Evolutionary conservation across 75 land plant species (phyloP).

Genomic region (Azolla pinnata): DNA sequence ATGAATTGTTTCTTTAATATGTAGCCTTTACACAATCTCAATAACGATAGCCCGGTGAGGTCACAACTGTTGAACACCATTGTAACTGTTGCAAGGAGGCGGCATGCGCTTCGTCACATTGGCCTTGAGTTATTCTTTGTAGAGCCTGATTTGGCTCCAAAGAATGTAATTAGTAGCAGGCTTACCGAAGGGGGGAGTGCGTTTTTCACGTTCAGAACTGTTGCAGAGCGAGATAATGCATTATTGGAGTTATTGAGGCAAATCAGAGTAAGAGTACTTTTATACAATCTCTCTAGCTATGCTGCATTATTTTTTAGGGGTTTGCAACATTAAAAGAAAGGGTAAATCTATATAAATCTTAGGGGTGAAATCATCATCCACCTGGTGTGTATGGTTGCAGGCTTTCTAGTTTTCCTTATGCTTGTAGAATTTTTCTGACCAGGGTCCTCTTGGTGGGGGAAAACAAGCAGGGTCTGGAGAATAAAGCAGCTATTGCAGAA

Average conservation of each 20-base stretch:
- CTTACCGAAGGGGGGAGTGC: constrained; percentile 28
- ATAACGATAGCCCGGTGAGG: constrained; percentile 36
- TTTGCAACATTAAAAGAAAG: background rate
- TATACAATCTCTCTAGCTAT: background rate
- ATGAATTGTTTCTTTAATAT: too few species aligned
- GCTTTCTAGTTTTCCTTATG: background rate
- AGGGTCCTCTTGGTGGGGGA: constrained; percentile 18
- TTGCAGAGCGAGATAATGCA: constrained; percentile 21
- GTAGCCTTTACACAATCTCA: constrained; percentile 31
- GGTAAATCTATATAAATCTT: too few species aligned
- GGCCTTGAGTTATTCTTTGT: constrained; percentile 35
- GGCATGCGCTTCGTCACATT: constrained; percentile 28
- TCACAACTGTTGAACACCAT: constrained; percentile 23
- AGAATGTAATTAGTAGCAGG: constrained; percentile 6
- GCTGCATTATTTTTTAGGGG: background rate
- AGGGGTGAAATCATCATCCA: too few species aligned
- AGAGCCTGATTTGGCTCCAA: constrained; percentile 17
- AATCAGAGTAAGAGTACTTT: constrained; percentile 17
- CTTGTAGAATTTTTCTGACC: constrained; percentile 11
- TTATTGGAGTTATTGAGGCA: constrained; percentile 14
- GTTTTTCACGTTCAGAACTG: constrained; percentile 33
- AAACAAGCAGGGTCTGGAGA: constrained; percentile 19
- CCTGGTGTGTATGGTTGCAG: background rate
- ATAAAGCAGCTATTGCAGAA: constrained; percentile 12
- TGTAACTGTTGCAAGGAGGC: constrained; percentile 34